Evolutionary conservation across 2,329 filamentous ascomycete genomes (phyloP), one percentile per base, ranked within the genome.

Genomic region (Colletotrichum sp.): DNA sequence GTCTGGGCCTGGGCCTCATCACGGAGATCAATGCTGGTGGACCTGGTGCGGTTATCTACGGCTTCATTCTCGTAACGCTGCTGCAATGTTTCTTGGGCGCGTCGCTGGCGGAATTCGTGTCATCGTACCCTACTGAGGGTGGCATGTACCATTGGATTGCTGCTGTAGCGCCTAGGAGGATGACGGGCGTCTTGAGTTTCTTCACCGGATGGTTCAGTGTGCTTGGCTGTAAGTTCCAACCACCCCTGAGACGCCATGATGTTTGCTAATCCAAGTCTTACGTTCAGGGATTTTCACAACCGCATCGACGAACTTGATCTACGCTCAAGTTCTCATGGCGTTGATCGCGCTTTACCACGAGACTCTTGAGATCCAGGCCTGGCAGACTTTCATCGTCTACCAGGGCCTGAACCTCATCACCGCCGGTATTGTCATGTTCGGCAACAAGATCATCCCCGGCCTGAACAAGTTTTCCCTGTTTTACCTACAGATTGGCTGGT

Each of bases 101-200:
- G 6, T 88, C 87, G 0, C 80, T 89, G 24, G 85, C 86, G 10
- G 87, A 89, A 77, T 85, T 89, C 69, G 86, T 88, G 10, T 88
- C 86, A 5, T 85, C 85, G 3, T 88, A 88, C 73, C 88, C 88
- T 6, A 87, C 86, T 12, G 85, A 86, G 68, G 88, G 87, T 26
- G 87, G 87, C 59, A 88, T 88, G 86, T 89, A 89, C 72, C 87
- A 89, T 78, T 89, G 88, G 88, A 87, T 88, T 52, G 87, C 87
- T 8, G 86, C 85, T 1, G 83, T 89, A 30, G 86, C 87, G 5
- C 87, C 87, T 0, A 82, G 80, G 43, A 79, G 79, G 57, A 82
- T 82, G 57, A 86, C 83, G 14, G 84, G 83, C 24, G 80, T 86
- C 55, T 75, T 88, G 77, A 87, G 86, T 60, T 89, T 88, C 77